These are phyloP conservation scores for Suillus subluteus DNA, from an alignment of 768 basidiomycete genomes.

Conservation along the genomic window DNA sequence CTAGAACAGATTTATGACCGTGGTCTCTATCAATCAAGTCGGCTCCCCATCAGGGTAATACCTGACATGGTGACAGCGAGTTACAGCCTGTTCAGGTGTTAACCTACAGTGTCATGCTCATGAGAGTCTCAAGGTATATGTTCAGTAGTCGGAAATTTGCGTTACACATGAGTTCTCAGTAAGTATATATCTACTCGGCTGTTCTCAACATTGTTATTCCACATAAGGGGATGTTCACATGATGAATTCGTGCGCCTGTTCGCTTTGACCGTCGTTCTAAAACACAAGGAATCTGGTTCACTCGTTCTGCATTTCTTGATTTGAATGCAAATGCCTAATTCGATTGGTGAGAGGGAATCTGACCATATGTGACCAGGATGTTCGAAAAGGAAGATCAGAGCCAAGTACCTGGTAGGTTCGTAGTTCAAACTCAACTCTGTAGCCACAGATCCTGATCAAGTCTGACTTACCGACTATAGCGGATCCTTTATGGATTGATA, in stretches of 20 bases:
- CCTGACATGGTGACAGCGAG: neutral
- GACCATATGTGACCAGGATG: conserved; percentile 28
- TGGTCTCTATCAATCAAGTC: neutral
- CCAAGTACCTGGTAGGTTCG: conserved; percentile 31
- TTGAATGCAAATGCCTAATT: conserved; percentile 24
- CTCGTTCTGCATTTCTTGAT: neutral
- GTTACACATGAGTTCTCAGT: neutral
- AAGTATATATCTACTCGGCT: too few species aligned
- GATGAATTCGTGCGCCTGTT: conserved; percentile 9
- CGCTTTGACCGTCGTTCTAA: conserved; percentile 9
- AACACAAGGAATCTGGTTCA: neutral
- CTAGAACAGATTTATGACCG: neutral
- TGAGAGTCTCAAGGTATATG: neutral
- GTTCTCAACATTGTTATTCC: too few species aligned
- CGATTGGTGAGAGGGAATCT: conserved; percentile 32
- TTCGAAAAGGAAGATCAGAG: conserved; percentile 33
- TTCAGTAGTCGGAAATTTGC: neutral
- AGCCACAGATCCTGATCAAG: conserved; percentile 22
- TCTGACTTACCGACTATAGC: conserved; percentile 31
- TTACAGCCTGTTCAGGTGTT: neutral
- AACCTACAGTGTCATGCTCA: neutral
- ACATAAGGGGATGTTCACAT: neutral
- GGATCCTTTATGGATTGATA: conserved; percentile 24
- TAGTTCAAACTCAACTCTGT: conserved; percentile 37
- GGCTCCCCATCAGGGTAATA: neutral